Percentiles rank a stretch among this genome's conserved stretches.
Evolutionary conservation across 352 stramenopile genomes (phyloP).

Genomic region (Blastocystis sp.): DNA sequence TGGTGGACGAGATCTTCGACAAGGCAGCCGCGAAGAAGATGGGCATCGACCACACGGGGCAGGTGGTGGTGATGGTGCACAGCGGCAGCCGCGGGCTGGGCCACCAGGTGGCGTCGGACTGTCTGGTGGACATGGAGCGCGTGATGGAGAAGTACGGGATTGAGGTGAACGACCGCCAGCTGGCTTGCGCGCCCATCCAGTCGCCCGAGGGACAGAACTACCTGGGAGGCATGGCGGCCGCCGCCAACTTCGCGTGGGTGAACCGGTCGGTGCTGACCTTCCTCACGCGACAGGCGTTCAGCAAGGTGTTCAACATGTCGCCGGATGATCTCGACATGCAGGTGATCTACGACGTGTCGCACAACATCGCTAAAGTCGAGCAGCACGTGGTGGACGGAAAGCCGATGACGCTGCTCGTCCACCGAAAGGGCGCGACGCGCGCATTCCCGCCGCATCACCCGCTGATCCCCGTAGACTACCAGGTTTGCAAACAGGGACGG

Average conservation of each 20-base stretch:
- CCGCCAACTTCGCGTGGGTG: conserved; percentile 82
- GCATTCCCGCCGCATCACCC: conserved; percentile 82
- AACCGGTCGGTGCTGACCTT: conserved; percentile 81
- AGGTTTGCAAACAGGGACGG: conserved; percentile 60
- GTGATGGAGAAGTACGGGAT: conserved; percentile 79
- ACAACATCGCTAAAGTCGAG: conserved; percentile 82
- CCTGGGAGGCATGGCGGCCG: conserved; percentile 78
- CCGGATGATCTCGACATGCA: conserved; percentile 83
- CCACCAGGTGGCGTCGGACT: conserved; percentile 83
- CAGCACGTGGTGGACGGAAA: conserved; percentile 79
- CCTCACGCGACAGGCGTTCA: conserved; percentile 79
- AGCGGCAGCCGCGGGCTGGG: conserved; percentile 78
- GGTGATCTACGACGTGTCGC: conserved; percentile 81
- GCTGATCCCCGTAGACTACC: conserved; percentile 82
- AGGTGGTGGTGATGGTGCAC: conserved; percentile 79
- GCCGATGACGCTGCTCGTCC: conserved; percentile 78
- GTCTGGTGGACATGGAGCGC: conserved; percentile 78
- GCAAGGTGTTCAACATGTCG: conserved; percentile 77
- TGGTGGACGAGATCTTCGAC: conserved; percentile 83
- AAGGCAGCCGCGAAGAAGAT: conserved; percentile 76
- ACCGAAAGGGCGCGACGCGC: conserved; percentile 79
- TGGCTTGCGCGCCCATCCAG: conserved; percentile 79
- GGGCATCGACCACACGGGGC: conserved; percentile 77
- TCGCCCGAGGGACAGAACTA: conserved; percentile 78
- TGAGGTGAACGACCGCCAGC: conserved; percentile 77